A percentile compares a stretch with the other conserved stretches of the same genome.
Conservation (phyloP, 441 rosid species). For the Breynia disticha region DNA sequence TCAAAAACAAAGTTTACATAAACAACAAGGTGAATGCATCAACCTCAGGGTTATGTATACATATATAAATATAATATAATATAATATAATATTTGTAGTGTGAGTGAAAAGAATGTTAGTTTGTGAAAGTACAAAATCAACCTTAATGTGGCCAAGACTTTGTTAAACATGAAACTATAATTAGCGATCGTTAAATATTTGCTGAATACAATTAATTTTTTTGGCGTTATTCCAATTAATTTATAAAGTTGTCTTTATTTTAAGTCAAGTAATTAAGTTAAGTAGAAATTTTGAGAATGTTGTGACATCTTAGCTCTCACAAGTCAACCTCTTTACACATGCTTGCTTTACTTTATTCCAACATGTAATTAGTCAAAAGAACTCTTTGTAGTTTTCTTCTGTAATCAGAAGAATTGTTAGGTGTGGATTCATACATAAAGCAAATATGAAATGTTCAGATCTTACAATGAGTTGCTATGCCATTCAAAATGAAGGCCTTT, state of each 20-base stretch:
- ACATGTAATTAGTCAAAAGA: conserved; percentile 1
- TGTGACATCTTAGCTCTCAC: not conserved
- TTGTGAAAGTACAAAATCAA: conserved; percentile 25
- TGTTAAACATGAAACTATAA: no score
- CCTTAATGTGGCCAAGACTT: conserved; percentile 11
- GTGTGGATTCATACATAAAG: not conserved
- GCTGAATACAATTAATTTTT: not conserved
- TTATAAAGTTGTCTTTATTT: no score
- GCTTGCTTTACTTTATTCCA: conserved; percentile 4
- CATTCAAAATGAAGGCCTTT: no score
- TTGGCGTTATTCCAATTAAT: no score
- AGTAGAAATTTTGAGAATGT: no score
- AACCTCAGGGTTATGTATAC: conserved; percentile 4
- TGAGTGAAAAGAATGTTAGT: conserved; percentile 18
- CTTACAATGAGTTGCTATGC: no score
- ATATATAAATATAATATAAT: conserved; percentile 15
- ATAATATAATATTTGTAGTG: not conserved
- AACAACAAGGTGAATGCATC: conserved; percentile 18
- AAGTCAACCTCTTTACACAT: conserved; percentile 15
- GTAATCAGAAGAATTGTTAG: not conserved
- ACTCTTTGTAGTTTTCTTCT: not conserved
- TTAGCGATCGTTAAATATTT: no score
- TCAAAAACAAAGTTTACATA: conserved; percentile 11
- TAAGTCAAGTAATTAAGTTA: no score
- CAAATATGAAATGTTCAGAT: no score